Percentiles rank a stretch among this genome's conserved stretches.
Evolutionary conservation across 1,139 yeast genomes (phyloP).

Genomic region (Debaryomycetaceae sp.): DNA sequence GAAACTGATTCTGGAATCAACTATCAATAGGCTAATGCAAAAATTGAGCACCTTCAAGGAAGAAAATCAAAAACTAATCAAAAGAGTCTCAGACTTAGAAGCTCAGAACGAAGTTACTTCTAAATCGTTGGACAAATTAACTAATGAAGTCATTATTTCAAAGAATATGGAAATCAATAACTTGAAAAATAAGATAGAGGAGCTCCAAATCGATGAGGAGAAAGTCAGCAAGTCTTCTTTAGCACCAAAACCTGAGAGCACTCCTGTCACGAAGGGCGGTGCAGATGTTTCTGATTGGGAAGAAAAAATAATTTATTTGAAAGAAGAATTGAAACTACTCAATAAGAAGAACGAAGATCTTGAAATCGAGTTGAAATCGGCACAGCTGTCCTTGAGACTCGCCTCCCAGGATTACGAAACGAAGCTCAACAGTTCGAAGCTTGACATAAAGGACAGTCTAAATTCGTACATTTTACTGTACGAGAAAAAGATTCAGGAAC

Average conservation of each 20-base stretch:
- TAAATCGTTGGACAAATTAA: background rate
- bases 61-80: slow-evolving; percentile 12
- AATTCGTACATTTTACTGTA: slow-evolving; percentile 19
- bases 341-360: slow-evolving; percentile 18
- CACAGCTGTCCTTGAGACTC: slow-evolving; percentile 15
- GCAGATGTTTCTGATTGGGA: slow-evolving; percentile 9
- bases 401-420: slow-evolving; percentile 19
- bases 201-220: slow-evolving; percentile 5
- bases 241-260: background rate
- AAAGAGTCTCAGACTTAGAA: slow-evolving; percentile 3
- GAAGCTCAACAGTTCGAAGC: slow-evolving; percentile 22
- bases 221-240: background rate
- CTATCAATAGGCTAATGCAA: background rate
- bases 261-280: background rate
- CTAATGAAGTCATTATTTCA: background rate
- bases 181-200: slow-evolving; percentile 13
- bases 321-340: slow-evolving; percentile 17
- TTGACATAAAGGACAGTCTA: slow-evolving; percentile 24
- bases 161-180: slow-evolving; percentile 21
- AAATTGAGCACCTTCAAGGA: slow-evolving; percentile 10
- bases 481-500: slow-evolving; percentile 32
- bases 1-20: background rate
- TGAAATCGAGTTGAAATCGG: slow-evolving; percentile 13
- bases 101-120: background rate
- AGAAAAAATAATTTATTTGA: slow-evolving; percentile 21